Base-by-base conservation (phyloP, 139 green algal genomes). In the Nannochloris sp. region DNA sequence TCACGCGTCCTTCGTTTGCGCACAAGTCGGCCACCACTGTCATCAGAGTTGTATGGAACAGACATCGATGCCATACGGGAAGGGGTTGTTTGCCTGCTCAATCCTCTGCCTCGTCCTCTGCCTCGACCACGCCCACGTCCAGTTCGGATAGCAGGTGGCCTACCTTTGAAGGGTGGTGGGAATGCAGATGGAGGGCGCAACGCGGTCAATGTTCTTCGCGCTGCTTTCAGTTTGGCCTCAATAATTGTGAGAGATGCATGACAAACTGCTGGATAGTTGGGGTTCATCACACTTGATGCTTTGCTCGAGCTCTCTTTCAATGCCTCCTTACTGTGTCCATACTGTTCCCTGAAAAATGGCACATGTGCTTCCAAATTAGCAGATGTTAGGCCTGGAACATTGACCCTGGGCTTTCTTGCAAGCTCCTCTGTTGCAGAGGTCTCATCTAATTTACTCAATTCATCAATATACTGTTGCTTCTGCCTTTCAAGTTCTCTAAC, bases 401-500 rank as follows among this genome's bases (percentile, higher is more conserved):
- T 1, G 34, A 40, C 2, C 34, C 34, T 40, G 34, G 0, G 34
- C 34, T 40, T 40, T 40, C 34, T 40, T 40, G 34, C 8, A 40
- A 40, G 7, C 34, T 40, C 34, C 34, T 40, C 34, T 40, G 34
- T 11, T 11, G 34, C 8, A 40, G 34, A 40, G 34, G 34, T 40
- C 10, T 53, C 46, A 25, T 21, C 18, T 53, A 53, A 21, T 53
- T 19, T 21, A 7, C n/a, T 53, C 18, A 53, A 21, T 21, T 53
- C 46, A 53, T 53, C n/a, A 23, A 59, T 4, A 44, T 69, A 76
- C 9, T 51, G 68, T 48, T 48, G 31, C 31, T 29, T 16, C 66
- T 76, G 66, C 21, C 53, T 54, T 12, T 51, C 19, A 55, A 81
- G 55, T 67, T 78, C 73, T 15, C 25, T 21, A 36, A 78, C 7